phyloP scores from a whole-genome alignment of 1,139 yeast genomes.

The Ogataea hybrid region DNA sequence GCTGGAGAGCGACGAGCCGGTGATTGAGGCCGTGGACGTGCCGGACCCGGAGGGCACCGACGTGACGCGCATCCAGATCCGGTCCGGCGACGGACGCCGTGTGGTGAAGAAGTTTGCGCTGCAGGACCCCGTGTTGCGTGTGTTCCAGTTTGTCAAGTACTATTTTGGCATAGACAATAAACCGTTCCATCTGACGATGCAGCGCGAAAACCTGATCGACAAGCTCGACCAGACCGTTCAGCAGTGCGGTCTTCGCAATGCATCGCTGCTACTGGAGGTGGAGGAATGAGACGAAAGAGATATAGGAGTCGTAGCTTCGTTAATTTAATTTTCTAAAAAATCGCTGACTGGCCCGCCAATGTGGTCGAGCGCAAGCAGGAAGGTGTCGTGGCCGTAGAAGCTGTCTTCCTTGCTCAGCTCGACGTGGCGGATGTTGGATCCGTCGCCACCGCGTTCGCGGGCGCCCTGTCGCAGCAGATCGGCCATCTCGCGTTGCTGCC shows the following conservation, averaged over 20 bases:
- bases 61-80: slow-evolving; percentile 81
- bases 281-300: slow-evolving; percentile 17
- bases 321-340: slow-evolving; percentile 41
- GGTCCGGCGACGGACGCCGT: slow-evolving; percentile 85
- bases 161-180: slow-evolving; percentile 42
- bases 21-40: slow-evolving; percentile 37
- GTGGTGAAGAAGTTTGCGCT: slow-evolving; percentile 68
- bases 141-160: slow-evolving; percentile 59
- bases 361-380: slow-evolving; percentile 71
- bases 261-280: slow-evolving; percentile 71
- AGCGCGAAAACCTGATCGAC: slow-evolving; percentile 63
- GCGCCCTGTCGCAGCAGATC: slow-evolving; percentile 50
- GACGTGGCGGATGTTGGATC: slow-evolving; percentile 51
- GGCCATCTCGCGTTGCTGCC: slow-evolving; percentile 89
- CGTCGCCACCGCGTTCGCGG: slow-evolving; percentile 34
- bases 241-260: slow-evolving; percentile 77
- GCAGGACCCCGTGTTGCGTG: slow-evolving; percentile 54
- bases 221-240: slow-evolving; percentile 59
- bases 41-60: slow-evolving; percentile 55
- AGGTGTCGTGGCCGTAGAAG: slow-evolving; percentile 89
- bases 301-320: slow-evolving; percentile 2
- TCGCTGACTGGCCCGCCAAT: slow-evolving; percentile 73
- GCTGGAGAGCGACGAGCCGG: slow-evolving; percentile 6
- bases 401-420: slow-evolving; percentile 77
- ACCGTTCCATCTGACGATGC: slow-evolving; percentile 62